Evolutionary conservation across 208 protist species (phyloP).

Genomic region (Zelonia costaricensis): DNA sequence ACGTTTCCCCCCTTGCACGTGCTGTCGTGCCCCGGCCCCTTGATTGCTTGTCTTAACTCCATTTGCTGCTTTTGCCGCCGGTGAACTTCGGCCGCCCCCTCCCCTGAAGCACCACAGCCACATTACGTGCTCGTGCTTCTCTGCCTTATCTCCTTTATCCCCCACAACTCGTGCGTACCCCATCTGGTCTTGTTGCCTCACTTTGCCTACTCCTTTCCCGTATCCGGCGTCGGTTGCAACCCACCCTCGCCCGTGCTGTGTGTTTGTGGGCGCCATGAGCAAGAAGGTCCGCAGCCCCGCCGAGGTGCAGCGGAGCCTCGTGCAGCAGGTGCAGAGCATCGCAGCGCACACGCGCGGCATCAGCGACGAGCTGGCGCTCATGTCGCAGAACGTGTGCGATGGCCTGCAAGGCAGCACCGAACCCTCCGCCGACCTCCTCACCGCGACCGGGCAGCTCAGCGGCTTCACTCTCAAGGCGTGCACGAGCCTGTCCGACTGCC

Average conservation of each 20-base stretch:
- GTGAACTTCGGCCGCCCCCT: too few species aligned
- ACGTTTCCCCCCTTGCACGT: too few species aligned
- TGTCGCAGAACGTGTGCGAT: constrained; percentile 15
- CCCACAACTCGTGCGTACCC: background rate
- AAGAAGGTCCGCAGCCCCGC: constrained; percentile 7
- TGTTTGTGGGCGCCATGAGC: background rate
- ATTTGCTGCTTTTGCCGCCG: too few species aligned
- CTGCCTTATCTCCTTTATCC: background rate
- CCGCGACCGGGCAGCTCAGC: constrained; percentile 14
- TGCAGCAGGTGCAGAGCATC: constrained; percentile 32
- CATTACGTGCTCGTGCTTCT: background rate
- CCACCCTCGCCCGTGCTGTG: background rate
- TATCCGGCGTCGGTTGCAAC: background rate
- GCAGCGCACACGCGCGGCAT: constrained; percentile 24
- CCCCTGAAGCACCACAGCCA: too few species aligned
- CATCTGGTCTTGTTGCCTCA: background rate
- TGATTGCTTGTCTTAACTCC: too few species aligned
- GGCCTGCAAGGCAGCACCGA: constrained; percentile 13
- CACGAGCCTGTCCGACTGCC: constrained; percentile 39
- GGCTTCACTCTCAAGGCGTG: constrained; percentile 11
- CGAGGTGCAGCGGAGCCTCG: constrained; percentile 18
- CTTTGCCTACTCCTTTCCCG: background rate
- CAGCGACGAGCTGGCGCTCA: constrained; percentile 22
- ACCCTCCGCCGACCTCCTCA: constrained; percentile 19
- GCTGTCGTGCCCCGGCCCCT: too few species aligned